Evolutionary conservation across 768 basidiomycete genomes (phyloP), one percentile per base, ranked within the genome.

Genomic region (Russula sp.): DNA sequence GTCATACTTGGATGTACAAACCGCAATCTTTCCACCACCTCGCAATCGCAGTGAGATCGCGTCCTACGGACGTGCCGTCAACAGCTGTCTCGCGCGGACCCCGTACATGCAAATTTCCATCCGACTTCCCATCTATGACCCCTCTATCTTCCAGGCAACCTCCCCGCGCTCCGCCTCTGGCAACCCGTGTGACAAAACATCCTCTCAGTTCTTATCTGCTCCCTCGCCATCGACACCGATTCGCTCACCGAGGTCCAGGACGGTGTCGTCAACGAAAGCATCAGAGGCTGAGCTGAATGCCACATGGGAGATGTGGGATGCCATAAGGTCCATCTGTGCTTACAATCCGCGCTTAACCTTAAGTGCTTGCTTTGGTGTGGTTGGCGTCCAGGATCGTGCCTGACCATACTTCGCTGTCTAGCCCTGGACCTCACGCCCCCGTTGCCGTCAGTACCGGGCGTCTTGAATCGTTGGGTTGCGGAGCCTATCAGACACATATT

Each of bases 261-360:
- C 57, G 16, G 62, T 67, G 54, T 72, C 69, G 42, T 71, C 76
- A 13, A 70, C 76, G 20, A 75, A 74, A 42, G 74, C 80, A 20
- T 74, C 81, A 48, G 85, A 85, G 68, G 78, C 76, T 10, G 84
- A 87, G 65, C 76, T 90, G 58, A 86, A 87, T 69, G 82, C 80
- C 7, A 92, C 90, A 0, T 99, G 97, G 96, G 97, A 98, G 74
- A 96, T 95, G 85, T 99, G 97, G 97, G 97, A 98, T 74, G 82
- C 89, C 53, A 92, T 99, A 63, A 81, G 95, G 65, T 87, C 88
- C 3, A 82, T 96, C 38, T 99, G 97, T 74, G 88, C 88, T 62
- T 96, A 94, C 74, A 85, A 84, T 72, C 78, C 81, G 34, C 83
- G 90, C 30, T 71, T 94, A 64, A 87, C 87, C 2, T 72, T 92